A percentile compares a stretch with the other conserved stretches of the same genome.
phyloP scores from a whole-genome alignment of 2,329 filamentous ascomycete genomes.

The Plectosphaerella sp. region DNA sequence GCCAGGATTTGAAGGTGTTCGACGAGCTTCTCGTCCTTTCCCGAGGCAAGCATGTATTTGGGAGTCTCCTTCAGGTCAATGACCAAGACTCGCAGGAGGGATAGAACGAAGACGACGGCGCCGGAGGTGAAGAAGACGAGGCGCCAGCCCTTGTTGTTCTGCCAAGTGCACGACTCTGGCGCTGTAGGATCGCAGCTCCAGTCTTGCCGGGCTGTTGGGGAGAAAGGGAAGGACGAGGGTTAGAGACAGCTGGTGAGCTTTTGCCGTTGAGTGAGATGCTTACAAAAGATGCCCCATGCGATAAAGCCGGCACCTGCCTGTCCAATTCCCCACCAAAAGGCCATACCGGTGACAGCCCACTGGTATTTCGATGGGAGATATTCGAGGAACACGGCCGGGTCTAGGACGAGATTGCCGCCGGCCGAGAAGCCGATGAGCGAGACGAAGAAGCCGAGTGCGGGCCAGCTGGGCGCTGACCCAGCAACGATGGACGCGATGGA shows the following conservation, averaged over 20 bases:
- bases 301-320: conserved; percentile 39
- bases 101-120: conserved; percentile 41
- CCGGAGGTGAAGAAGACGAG: conserved; percentile 44
- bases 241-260: background rate
- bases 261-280: conserved; percentile 22
- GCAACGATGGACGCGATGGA: conserved; percentile 55
- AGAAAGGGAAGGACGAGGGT: conserved; percentile 1
- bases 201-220: background rate
- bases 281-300: conserved; percentile 39
- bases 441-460: conserved; percentile 59
- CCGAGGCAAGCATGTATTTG: conserved; percentile 51
- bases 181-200: conserved; percentile 11
- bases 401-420: conserved; percentile 61
- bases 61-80: conserved; percentile 55
- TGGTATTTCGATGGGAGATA: conserved; percentile 48
- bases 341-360: conserved; percentile 60
- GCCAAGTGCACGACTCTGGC: conserved; percentile 29
- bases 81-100: conserved; percentile 47
- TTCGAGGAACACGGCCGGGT: conserved; percentile 48
- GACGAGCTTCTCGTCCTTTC: conserved; percentile 46
- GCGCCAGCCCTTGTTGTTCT: conserved; percentile 45
- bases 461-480: conserved; percentile 64
- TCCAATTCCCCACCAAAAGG: conserved; percentile 45
- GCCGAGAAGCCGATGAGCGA: conserved; percentile 59
- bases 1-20: conserved; percentile 32